A percentile compares a stretch with the other conserved stretches of the same genome.
phyloP scores from a whole-genome alignment of 202 grass and related monocot species.

The Zoysia matrella region DNA sequence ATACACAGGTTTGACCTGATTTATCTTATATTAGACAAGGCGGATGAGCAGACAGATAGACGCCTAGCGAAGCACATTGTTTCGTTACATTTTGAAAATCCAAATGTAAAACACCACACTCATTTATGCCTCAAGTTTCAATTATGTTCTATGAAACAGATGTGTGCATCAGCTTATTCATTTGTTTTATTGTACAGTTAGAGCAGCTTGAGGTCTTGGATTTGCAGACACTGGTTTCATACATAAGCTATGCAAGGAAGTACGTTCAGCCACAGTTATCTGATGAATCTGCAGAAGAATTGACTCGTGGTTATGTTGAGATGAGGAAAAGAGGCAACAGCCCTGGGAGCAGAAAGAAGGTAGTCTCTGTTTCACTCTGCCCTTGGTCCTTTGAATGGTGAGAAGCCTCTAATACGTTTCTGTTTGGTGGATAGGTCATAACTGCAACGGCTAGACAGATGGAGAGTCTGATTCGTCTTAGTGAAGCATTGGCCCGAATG shows the following conservation, averaged over 20 bases:
- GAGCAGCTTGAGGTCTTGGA: slow-evolving; percentile 78
- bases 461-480: slow-evolving; percentile 96
- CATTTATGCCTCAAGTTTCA: slow-evolving; percentile 23
- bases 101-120: slow-evolving; percentile 58
- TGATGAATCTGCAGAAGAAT: slow-evolving; percentile 96
- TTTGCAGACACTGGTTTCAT: slow-evolving; percentile 76
- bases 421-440: slow-evolving; percentile 67
- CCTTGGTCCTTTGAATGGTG: neutral
- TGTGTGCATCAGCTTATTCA: neutral
- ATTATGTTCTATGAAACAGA: neutral
- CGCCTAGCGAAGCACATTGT: slow-evolving; percentile 97
- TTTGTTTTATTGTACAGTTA: slow-evolving; percentile 57
- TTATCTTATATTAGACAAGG: slow-evolving; percentile 98
- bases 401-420: slow-evolving; percentile 30
- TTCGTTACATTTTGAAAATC: slow-evolving; percentile 91
- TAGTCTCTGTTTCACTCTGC: slow-evolving; percentile 32
- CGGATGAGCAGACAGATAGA: slow-evolving; percentile 94
- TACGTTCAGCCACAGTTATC: slow-evolving; percentile 86
- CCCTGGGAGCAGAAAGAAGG: slow-evolving; percentile 98
- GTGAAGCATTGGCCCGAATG: slow-evolving; percentile 92
- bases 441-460: slow-evolving; percentile 97
- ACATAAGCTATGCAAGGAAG: slow-evolving; percentile 98
- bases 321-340: slow-evolving; percentile 92
- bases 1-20: slow-evolving; percentile 88
- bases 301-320: slow-evolving; percentile 88